These are phyloP conservation scores for Nannochloris sp. DNA, from an alignment of 139 green algal species.

Conservation along the genomic window DNA sequence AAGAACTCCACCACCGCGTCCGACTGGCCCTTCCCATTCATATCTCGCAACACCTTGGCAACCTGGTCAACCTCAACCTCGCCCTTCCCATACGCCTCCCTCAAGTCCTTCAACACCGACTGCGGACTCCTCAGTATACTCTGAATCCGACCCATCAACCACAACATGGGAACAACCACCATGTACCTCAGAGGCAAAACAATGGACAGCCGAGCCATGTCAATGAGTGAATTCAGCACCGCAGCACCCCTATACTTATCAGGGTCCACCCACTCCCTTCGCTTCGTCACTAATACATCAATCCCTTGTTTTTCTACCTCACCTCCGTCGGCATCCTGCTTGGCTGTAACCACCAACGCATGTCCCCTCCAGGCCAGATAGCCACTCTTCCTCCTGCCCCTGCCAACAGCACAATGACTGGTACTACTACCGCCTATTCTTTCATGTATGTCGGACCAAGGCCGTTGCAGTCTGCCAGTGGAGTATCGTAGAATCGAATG, in stretches of 20 bases:
- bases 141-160: conserved; percentile 13
- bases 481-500: too few relatives aligned
- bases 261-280: not conserved
- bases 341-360: not conserved
- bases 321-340: not conserved
- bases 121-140: not conserved
- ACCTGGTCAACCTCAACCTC: conserved; percentile 2
- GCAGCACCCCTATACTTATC: not conserved
- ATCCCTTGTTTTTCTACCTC: not conserved
- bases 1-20: conserved; percentile 18
- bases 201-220: conserved; percentile 1
- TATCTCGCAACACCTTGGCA: not conserved
- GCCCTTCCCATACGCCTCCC: not conserved
- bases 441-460: too few relatives aligned
- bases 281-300: not conserved
- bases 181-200: conserved; percentile 21
- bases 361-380: conserved; percentile 26
- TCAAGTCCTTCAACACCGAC: not conserved
- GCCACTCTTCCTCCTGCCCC: conserved; percentile 27
- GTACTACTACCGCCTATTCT: too few relatives aligned
- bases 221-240: not conserved
- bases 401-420: too few relatives aligned
- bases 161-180: conserved; percentile 13
- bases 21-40: not conserved
- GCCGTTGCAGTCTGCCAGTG: too few relatives aligned